A percentile compares a stretch with the other conserved stretches of the same genome.
Conservation (phyloP, 1,284 basidiomycete genomes). For the Ganoderma lucidum region DNA sequence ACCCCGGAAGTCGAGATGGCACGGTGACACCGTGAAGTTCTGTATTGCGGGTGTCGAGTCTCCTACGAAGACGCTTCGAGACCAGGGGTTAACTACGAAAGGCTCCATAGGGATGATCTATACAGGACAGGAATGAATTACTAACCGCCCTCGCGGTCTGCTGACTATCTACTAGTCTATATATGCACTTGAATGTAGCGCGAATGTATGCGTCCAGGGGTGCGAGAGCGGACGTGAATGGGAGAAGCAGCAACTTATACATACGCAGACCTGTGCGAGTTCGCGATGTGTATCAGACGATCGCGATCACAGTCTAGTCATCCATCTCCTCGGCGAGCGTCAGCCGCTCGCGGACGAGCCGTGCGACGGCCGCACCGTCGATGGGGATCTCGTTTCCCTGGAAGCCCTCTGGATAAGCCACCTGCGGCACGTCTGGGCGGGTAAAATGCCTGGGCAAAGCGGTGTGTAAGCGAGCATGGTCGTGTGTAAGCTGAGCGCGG, state of each 20-base stretch:
- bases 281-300: not conserved
- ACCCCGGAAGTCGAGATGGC: conserved; percentile 35
- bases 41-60: not conserved
- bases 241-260: not conserved
- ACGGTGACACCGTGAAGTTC: not conserved
- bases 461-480: not conserved
- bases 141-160: not conserved
- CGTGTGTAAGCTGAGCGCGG: not conserved
- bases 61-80: not conserved
- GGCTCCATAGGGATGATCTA: not conserved
- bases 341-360: conserved; percentile 45
- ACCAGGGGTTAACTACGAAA: not conserved
- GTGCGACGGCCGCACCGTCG: conserved; percentile 52
- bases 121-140: conserved; percentile 3
- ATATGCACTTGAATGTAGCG: not conserved
- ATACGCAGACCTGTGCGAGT: not conserved
- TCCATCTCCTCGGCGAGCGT: conserved; percentile 50
- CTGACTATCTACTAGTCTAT: conserved; percentile 4
- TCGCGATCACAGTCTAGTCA: conserved; percentile 37
- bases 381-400: conserved; percentile 67
- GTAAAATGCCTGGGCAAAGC: conserved; percentile 49
- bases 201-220: not conserved
- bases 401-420: conserved; percentile 63
- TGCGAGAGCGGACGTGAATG: not conserved
- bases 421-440: conserved; percentile 54